phyloP scores from a whole-genome alignment of 306 rosid genomes.

The Astragalus membranaceus region DNA sequence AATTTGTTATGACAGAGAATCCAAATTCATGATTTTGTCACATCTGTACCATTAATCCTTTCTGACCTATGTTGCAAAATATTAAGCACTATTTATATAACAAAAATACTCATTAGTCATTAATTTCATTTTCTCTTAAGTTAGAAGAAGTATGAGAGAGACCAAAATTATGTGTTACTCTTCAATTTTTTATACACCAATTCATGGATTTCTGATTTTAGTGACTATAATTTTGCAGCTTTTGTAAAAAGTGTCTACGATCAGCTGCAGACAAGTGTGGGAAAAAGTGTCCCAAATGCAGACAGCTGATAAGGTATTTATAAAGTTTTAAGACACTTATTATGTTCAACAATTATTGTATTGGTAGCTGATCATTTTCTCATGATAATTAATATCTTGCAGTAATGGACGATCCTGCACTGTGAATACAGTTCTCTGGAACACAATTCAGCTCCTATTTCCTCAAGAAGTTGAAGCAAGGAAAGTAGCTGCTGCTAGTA shows the following conservation, averaged over 20 bases:
- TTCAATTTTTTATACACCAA: background rate
- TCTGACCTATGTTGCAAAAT: no score
- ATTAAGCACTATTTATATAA: no score
- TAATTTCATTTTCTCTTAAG: no score
- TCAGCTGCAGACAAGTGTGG: slow-evolving; percentile 95
- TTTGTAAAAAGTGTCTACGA: slow-evolving; percentile 78
- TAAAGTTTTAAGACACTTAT: background rate
- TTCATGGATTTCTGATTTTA: slow-evolving; percentile 11
- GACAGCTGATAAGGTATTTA: slow-evolving; percentile 66
- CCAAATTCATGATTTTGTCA: no score
- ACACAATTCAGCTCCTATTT: slow-evolving; percentile 89
- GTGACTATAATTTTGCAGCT: slow-evolving; percentile 36
- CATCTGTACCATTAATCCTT: no score
- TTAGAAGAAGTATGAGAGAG: no score
- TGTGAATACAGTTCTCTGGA: slow-evolving; percentile 94
- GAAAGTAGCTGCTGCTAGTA: slow-evolving; percentile 44
- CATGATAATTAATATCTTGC: slow-evolving; percentile 18
- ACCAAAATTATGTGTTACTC: no score
- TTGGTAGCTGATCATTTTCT: background rate
- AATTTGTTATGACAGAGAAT: no score
- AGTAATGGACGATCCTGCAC: slow-evolving; percentile 89
- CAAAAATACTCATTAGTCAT: no score
- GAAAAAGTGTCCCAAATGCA: slow-evolving; percentile 89
- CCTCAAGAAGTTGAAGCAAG: slow-evolving; percentile 83
- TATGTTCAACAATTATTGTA: background rate